Percentiles rank a stretch among this genome's conserved stretches.
Conservation (phyloP, 2,329 filamentous ascomycete genomes). For the Metarhizium sp. region DNA sequence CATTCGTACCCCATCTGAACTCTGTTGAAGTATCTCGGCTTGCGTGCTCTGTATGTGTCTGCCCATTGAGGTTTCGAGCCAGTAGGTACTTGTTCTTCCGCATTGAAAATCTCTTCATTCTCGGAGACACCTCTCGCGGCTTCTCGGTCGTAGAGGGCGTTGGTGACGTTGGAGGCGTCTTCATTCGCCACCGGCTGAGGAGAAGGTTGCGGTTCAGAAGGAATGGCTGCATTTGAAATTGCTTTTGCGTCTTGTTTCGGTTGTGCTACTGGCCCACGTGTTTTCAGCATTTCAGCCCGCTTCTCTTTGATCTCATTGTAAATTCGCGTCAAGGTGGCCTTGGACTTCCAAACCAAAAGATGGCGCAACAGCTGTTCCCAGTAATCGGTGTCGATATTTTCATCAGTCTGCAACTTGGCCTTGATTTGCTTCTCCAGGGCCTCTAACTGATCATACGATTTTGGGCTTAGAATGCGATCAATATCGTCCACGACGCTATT, state of each 20-base stretch:
- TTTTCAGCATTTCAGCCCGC: conserved; percentile 2
- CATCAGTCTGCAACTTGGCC: conserved; percentile 75
- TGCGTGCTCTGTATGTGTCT: conserved; percentile 76
- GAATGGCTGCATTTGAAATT: neutral
- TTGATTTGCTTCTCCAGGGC: conserved; percentile 79
- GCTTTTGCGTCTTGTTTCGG: neutral
- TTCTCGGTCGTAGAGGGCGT: conserved; percentile 84
- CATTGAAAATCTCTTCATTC: conserved; percentile 91
- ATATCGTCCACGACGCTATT: conserved; percentile 80
- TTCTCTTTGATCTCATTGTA: conserved; percentile 55
- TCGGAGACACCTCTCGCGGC: conserved; percentile 84
- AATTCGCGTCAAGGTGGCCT: conserved; percentile 70
- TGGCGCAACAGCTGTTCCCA: conserved; percentile 89
- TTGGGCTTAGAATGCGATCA: conserved; percentile 76
- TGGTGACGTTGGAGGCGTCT: conserved; percentile 79
- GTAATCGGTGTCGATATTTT: conserved; percentile 92
- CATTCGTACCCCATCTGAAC: conserved; percentile 99
- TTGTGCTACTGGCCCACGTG: conserved; percentile 5
- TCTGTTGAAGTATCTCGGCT: conserved; percentile 94
- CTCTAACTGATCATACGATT: conserved; percentile 79
- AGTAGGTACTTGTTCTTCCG: conserved; percentile 66
- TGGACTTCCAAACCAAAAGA: conserved; percentile 83
- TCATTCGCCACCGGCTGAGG: conserved; percentile 44
- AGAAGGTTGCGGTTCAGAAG: neutral
- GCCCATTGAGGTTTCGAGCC: conserved; percentile 66